Base-by-base conservation (phyloP, 2,329 filamentous ascomycete species). In the Aspergillus piperis region DNA sequence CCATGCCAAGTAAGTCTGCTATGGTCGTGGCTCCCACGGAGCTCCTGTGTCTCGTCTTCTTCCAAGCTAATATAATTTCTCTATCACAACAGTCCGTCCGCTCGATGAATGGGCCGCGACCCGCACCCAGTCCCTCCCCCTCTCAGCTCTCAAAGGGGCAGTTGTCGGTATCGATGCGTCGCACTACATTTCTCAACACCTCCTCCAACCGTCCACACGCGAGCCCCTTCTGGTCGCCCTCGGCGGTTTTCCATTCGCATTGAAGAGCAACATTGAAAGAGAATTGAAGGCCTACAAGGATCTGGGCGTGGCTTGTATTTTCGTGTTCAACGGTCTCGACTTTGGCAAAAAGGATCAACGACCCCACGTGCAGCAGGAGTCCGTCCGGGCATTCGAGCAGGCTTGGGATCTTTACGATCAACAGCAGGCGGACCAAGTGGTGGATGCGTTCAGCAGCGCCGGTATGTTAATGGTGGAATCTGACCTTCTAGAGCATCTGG, bases 151-250 rank as follows among this genome's bases (percentile, higher is more conserved):
- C 68, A 86, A 90, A 72, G 89, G 88, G 73, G 86, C 86, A 62
- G 85, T 88, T 57, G 85, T 97, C 69, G 93, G 89, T 65, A 88
- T 98, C 70, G 93, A 97, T 81, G 95, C 94, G 58, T 89, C 90
- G 56, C 90, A 96, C 77, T 98, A 95, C 76, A 86, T 99, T 65
- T 85, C 89, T 74, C 87, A 88, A 61, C 85, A 96, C 66, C 86
- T 96, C 70, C 86, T 89, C 71, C 85, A 84, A 59, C 76, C 84
- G 47, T 85, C 87, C 27, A 88, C 86, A 49, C 89, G 91, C 72
- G 95, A 99, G 76, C 93, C 94, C 44, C 87, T 99, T 36, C 85
- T 98, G 36, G 88, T 92, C 58, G 95, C 95, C 21, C 86, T 98
- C 51, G 95, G 94, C 53, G 95, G 95, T 60, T 84, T 94, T 62